Evolutionary conservation across 352 stramenopile species (phyloP).

Genomic region (Globisporangium abappressorium): DNA sequence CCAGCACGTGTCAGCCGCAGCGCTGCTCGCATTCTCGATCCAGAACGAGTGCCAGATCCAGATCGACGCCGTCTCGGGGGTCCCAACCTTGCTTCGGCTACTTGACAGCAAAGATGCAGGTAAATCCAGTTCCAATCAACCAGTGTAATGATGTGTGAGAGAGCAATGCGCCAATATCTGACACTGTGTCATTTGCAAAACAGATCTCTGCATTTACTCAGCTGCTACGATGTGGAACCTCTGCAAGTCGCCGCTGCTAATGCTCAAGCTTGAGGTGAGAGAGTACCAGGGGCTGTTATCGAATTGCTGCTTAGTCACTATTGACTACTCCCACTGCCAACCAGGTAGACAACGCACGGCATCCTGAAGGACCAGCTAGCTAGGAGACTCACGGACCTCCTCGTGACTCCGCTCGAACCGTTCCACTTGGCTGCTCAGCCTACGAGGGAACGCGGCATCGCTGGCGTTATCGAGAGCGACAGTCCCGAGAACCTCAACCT

Average conservation of each 20-base stretch:
- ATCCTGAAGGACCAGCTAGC: slow-evolving; percentile 55
- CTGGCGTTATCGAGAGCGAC: slow-evolving; percentile 52
- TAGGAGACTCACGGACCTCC: slow-evolving; percentile 46
- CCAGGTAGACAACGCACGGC: slow-evolving; percentile 51
- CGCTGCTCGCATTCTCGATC: slow-evolving; percentile 61
- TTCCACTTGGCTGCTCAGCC: slow-evolving; percentile 40
- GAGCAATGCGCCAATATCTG: not conserved
- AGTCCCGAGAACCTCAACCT: slow-evolving; percentile 50
- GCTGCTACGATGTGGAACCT: slow-evolving; percentile 67
- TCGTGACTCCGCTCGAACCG: slow-evolving; percentile 45
- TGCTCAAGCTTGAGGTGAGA: slow-evolving; percentile 65
- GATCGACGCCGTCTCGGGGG: slow-evolving; percentile 45
- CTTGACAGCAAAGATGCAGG: slow-evolving; percentile 40
- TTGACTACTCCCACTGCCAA: not conserved
- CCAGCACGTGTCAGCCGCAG: slow-evolving; percentile 42
- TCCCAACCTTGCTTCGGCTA: slow-evolving; percentile 44
- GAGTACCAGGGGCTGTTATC: too few relatives aligned
- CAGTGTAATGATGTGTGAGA: not conserved
- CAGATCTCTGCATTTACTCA: slow-evolving; percentile 44
- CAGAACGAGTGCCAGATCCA: slow-evolving; percentile 73
- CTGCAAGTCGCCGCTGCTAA: slow-evolving; percentile 53
- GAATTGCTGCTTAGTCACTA: too few relatives aligned
- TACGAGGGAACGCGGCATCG: slow-evolving; percentile 43
- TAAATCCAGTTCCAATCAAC: not conserved
- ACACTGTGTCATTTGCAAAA: not conserved